Base-by-base conservation (phyloP, 176 grass and related monocot species). In the Phoenix dactylifera region DNA sequence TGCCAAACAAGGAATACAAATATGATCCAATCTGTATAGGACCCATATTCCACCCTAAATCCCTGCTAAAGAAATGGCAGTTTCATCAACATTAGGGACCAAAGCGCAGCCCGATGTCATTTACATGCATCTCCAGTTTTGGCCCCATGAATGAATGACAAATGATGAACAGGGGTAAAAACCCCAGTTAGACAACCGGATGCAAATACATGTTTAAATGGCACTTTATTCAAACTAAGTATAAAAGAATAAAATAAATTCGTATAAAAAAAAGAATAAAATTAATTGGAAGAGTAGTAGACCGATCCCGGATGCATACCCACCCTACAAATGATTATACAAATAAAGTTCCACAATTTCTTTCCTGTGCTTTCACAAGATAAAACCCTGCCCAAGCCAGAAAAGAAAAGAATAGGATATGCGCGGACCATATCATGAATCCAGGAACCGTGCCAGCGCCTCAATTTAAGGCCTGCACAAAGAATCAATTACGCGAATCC, bases 191-290 rank as follows among this genome's bases (percentile, higher is more conserved):
- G 35, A 14, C 5, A 9, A 3, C 6, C 35, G 9, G 32, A 44
- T 44, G 35, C 35, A 10, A 12, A 12, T 44, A 14, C 1, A 9
- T 9, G 35, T 10, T 44, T 3, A 44, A 44, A 44, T 44, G 7
- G 9, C 35, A 44, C 7, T 44, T 44, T 44, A 44, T 44, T 44
- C 5, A 44, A 44, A 44, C 9, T 44, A 30, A 78, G 49, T 75
- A 50, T 44, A 30, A 30, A 77, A 78, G 78, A 82, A 86, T 86
- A 61, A 75, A 87, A 28, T 30, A 75, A 82, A 78, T 74, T 59
- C 82, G 49, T 75, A 50, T 44, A 54, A 79, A 73, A 78, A 58
- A 79, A 77, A 82, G 78, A 82, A 86, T 86, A 61, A 78, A 87
- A 51, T 30, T 72, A 82, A 78, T 74, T 59, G 79, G 30, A 67